A percentile compares a stretch with the other conserved stretches of the same genome.
These are phyloP conservation scores for Cucurbita ficifolia DNA, from an alignment of 306 rosid species.

Conservation along the genomic window DNA sequence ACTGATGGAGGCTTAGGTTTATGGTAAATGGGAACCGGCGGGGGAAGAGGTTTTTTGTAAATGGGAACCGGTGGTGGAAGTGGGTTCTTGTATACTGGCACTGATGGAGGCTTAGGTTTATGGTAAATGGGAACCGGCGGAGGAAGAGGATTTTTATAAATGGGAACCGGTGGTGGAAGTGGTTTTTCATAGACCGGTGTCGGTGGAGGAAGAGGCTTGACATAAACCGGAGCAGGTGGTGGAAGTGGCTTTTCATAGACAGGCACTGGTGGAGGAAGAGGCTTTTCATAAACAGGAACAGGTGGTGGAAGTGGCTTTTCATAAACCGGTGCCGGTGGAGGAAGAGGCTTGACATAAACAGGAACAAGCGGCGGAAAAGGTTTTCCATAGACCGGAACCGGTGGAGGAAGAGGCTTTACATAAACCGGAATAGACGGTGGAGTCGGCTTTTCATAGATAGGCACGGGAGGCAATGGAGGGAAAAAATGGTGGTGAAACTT, in stretches of 20 bases:
- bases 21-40: background rate
- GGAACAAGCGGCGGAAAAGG: slow-evolving; percentile 5
- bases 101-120: slow-evolving; percentile 13
- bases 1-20: background rate
- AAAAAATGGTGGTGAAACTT: slow-evolving; percentile 6
- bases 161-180: background rate
- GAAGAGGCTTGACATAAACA: background rate
- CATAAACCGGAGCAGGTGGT: background rate
- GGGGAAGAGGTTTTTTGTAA: slow-evolving; percentile 1
- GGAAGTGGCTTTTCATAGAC: slow-evolving; percentile 4
- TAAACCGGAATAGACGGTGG: background rate
- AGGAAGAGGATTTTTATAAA: background rate
- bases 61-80: background rate
- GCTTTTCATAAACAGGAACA: background rate
- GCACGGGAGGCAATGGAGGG: slow-evolving; percentile 6
- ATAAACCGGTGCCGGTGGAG: slow-evolving; percentile 1
- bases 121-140: too few species aligned
- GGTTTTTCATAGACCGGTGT: slow-evolving; percentile 1
- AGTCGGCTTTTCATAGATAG: background rate
- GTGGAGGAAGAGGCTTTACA: slow-evolving; percentile 15
- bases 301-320: slow-evolving; percentile 8
- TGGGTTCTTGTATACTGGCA: background rate
- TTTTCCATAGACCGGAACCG: background rate
- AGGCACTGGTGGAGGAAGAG: slow-evolving; percentile 2
- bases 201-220: slow-evolving; percentile 1